phyloP scores from a whole-genome alignment of 768 basidiomycete genomes.

The Phaeotremella skinneri region DNA sequence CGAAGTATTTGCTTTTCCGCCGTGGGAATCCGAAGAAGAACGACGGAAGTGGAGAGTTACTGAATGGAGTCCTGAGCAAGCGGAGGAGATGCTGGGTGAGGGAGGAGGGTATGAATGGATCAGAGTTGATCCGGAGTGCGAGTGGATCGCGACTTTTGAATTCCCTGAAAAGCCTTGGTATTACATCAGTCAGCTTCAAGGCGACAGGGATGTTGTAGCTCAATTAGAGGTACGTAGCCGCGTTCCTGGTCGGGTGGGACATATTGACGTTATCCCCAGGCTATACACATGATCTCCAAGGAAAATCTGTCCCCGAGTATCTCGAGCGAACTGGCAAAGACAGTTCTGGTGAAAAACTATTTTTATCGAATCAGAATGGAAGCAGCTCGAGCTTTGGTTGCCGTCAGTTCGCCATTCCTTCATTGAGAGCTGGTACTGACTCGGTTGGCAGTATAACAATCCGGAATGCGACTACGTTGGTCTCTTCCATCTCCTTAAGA shows the following conservation, averaged over 20 bases:
- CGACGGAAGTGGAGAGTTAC: slow-evolving; percentile 77
- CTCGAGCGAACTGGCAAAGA: slow-evolving; percentile 79
- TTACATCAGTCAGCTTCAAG: slow-evolving; percentile 92
- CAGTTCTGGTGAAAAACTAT: slow-evolving; percentile 90
- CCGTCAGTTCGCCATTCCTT: slow-evolving; percentile 54
- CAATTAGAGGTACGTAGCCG: slow-evolving; percentile 90
- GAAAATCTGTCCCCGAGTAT: slow-evolving; percentile 45
- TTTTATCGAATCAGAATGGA: slow-evolving; percentile 95
- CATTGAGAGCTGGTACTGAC: slow-evolving; percentile 9
- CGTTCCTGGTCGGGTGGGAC: slow-evolving; percentile 3
- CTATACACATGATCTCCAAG: slow-evolving; percentile 73
- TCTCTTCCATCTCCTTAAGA: slow-evolving; percentile 90
- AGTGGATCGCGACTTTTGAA: slow-evolving; percentile 91
- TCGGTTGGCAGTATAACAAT: slow-evolving; percentile 67
- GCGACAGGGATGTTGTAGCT: slow-evolving; percentile 93
- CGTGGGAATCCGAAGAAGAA: slow-evolving; percentile 84
- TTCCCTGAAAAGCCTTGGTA: slow-evolving; percentile 83
- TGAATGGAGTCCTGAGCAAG: slow-evolving; percentile 97
- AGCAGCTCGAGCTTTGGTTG: slow-evolving; percentile 78
- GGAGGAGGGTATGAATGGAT: slow-evolving; percentile 92
- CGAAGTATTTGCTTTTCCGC: slow-evolving; percentile 78
- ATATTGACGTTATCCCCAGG: slow-evolving; percentile 58
- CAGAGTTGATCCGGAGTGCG: slow-evolving; percentile 96
- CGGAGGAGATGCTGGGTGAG: slow-evolving; percentile 86
- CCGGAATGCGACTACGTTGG: slow-evolving; percentile 81